These are phyloP conservation scores for Globisporangium orthogonon DNA, from an alignment of 352 stramenopile species.

Conservation along the genomic window DNA sequence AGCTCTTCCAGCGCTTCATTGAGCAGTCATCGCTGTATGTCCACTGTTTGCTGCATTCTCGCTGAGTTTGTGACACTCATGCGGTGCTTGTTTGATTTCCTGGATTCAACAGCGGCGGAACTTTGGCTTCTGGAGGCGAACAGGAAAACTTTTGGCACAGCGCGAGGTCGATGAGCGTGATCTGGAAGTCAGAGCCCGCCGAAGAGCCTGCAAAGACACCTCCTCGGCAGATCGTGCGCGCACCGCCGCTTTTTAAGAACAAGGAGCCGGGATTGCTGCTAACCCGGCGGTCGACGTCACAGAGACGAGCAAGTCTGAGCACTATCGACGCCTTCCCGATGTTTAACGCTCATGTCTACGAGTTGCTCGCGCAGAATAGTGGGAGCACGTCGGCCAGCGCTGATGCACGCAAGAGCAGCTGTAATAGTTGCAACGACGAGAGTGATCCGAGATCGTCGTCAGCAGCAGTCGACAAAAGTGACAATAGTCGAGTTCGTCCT, in stretches of 20 bases:
- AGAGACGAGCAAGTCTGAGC: slow-evolving; percentile 9
- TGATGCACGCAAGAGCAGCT: background rate
- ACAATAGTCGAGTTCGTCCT: background rate
- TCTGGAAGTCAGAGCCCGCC: slow-evolving; percentile 32
- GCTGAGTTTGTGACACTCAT: background rate
- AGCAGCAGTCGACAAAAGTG: background rate
- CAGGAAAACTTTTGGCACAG: slow-evolving; percentile 37
- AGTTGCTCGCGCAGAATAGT: slow-evolving; percentile 11
- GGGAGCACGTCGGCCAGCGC: background rate
- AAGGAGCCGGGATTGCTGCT: background rate
- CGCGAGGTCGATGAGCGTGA: slow-evolving; percentile 33
- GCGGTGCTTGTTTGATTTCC: background rate
- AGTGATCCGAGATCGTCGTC: background rate
- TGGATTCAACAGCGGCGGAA: background rate
- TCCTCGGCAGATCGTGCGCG: slow-evolving; percentile 24
- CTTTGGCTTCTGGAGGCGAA: slow-evolving; percentile 14
- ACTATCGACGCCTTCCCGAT: slow-evolving; percentile 20
- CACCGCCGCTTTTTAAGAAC: slow-evolving; percentile 16
- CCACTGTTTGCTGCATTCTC: slow-evolving; percentile 6
- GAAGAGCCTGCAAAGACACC: slow-evolving; percentile 26
- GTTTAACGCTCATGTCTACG: slow-evolving; percentile 26
- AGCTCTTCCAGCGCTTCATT: slow-evolving; percentile 67
- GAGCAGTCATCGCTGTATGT: slow-evolving; percentile 28
- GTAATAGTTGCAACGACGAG: background rate
- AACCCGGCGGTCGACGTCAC: background rate